Percentiles rank a stretch among this genome's conserved stretches.
Conservation (phyloP, 306 rosid species). For the Ormosia semicastrata region DNA sequence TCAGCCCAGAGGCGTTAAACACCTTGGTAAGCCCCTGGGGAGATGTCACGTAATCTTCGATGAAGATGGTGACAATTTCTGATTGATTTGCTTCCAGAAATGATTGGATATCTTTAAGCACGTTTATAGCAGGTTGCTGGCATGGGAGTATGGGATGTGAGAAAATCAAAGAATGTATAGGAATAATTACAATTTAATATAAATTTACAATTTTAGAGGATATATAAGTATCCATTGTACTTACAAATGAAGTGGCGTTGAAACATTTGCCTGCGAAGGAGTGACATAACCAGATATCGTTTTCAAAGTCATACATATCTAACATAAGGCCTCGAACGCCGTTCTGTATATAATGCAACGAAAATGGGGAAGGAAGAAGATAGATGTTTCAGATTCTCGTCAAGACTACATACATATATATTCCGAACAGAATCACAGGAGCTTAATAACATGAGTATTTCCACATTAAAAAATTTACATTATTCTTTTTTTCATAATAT, state of each 20-base stretch:
- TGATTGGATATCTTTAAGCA: conserved; percentile 55
- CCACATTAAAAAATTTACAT: too few relatives aligned
- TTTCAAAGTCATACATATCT: conserved; percentile 83
- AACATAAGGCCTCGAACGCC: conserved; percentile 93
- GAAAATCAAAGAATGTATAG: background rate
- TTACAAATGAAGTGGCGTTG: conserved; percentile 85
- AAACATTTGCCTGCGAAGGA: conserved; percentile 60
- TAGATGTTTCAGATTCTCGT: too few relatives aligned
- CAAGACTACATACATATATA: background rate
- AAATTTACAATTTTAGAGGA: background rate
- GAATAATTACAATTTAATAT: background rate
- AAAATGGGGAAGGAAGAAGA: background rate
- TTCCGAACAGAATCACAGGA: background rate
- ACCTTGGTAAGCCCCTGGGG: conserved; percentile 68
- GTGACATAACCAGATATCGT: conserved; percentile 87
- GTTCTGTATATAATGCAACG: conserved; percentile 43
- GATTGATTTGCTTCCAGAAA: conserved; percentile 71
- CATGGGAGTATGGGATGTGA: background rate
- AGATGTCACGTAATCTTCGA: conserved; percentile 85
- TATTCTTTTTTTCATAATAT: too few relatives aligned
- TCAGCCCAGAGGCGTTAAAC: conserved; percentile 63
- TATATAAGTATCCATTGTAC: conserved; percentile 17
- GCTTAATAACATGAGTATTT: too few relatives aligned
- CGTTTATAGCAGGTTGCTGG: conserved; percentile 80
- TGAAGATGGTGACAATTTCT: conserved; percentile 84